Evolutionary conservation across 2,329 filamentous ascomycete genomes (phyloP).

Genomic region (Didymella arachidicola): DNA sequence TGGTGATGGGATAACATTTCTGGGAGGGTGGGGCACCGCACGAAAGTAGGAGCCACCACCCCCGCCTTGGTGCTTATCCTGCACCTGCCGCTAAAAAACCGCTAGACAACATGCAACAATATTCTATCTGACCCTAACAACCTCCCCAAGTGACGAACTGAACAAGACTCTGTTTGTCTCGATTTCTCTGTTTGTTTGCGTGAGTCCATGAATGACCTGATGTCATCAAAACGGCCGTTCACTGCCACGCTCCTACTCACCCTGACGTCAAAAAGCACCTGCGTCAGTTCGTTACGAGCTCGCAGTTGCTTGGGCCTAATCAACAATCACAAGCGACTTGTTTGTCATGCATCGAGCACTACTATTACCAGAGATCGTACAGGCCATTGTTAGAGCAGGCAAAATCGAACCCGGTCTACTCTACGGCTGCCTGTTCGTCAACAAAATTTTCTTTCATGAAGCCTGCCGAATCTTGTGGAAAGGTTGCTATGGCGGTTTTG

Average conservation of each 20-base stretch:
- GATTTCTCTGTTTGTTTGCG: background rate
- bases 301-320: too few species aligned
- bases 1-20: background rate
- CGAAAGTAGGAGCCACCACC: background rate
- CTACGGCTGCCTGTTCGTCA: slow-evolving; percentile 2
- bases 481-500: background rate
- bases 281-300: background rate
- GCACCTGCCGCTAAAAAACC: background rate
- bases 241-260: background rate
- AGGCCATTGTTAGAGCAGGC: background rate
- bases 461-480: slow-evolving; percentile 4
- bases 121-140: background rate
- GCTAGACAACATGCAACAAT: background rate
- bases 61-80: background rate
- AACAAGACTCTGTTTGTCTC: too few species aligned
- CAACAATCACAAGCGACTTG: background rate
- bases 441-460: slow-evolving; percentile 1
- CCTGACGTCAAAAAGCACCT: background rate
- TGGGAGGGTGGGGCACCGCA: background rate
- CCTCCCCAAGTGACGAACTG: background rate
- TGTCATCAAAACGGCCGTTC: background rate
- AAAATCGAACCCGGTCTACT: background rate
- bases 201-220: background rate
- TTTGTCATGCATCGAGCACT: slow-evolving; percentile 1
- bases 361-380: background rate